These are phyloP conservation scores for Magnolia kwangsiensis DNA, from an alignment of 164 flowering plant genomes.

Conservation along the genomic window DNA sequence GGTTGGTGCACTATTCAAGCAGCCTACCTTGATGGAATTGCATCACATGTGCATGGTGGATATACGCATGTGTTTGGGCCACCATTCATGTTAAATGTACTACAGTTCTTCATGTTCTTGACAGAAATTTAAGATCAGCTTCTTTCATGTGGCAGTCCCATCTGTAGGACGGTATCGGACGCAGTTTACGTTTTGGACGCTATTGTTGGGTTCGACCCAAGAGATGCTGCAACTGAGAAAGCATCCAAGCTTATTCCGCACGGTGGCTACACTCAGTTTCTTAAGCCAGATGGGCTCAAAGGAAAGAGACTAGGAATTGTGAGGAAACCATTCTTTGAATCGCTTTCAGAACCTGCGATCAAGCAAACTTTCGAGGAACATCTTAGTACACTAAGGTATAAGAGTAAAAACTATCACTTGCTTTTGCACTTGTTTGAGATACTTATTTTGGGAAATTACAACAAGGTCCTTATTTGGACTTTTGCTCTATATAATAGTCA, in stretches of 20 bases:
- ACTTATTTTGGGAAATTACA: no score
- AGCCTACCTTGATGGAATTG: no score
- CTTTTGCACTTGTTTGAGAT: no score
- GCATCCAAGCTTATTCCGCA: slow-evolving; percentile 48
- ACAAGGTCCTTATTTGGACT: no score
- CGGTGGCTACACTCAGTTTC: slow-evolving; percentile 61
- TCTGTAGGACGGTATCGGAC: slow-evolving; percentile 70
- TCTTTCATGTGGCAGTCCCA: slow-evolving; percentile 39
- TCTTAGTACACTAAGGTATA: slow-evolving; percentile 35
- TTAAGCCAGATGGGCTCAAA: slow-evolving; percentile 49
- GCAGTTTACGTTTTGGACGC: slow-evolving; percentile 63
- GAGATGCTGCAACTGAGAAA: slow-evolving; percentile 43
- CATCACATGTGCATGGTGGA: no score
- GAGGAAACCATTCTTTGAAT: slow-evolving; percentile 13
- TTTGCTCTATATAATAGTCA: no score
- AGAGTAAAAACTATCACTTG: no score
- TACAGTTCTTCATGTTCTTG: no score
- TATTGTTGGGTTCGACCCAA: slow-evolving; percentile 55
- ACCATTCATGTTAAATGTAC: no score
- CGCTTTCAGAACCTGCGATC: background rate
- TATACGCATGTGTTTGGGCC: no score
- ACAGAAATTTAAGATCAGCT: no score
- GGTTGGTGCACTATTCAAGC: no score
- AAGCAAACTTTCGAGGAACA: slow-evolving; percentile 23
- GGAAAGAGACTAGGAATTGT: slow-evolving; percentile 55